Evolutionary conservation across 1,284 basidiomycete genomes (phyloP), one percentile per base, ranked within the genome.

Genomic region (Termitomyces sp.): DNA sequence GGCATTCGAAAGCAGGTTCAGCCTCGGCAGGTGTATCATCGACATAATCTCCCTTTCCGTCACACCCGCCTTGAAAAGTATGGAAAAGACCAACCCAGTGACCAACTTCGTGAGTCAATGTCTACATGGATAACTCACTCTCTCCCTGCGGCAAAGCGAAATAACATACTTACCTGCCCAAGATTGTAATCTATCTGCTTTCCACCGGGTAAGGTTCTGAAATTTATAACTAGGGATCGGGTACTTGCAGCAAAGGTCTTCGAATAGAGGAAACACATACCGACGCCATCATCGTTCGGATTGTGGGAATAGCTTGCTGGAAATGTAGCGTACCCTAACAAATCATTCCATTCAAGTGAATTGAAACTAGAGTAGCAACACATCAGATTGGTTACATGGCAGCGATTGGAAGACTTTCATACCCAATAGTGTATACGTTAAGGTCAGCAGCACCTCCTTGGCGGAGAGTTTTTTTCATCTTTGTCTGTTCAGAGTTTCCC

Each of bases 11-110:
- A 1, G 70, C 68, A 35, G 71, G 51, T 10, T 61, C 58, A 0
- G 65, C 65, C 60, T 76, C 73, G 5, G 72, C 56, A 3, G 76
- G 72, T 0, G 78, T 80, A 59, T 80, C 79, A 34, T 59, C 59
- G 31, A 81, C 78, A 10, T 33, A 56, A 54, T 73, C 71, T 4
- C 71, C 70, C 2, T 49, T 45, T 2, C 62, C 60, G 3, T 38
- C 39, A 57, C 71, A 72, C 2, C 69, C 69, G 19, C 67, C 55
- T 41, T 63, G 59, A 35, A 59, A 61, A 11, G 57, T 57, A 41
- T 57, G 54, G 31, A 54, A 54, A 19, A 60, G 51, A 9, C 58
- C 58, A 13, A 58, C 19, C 57, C 58, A 60, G 38, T 60, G 58
- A n/a, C 58, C 58, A 19, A 54, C 51, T 46, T 60, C 58, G 30